Evolutionary conservation across 805 yeast genomes (phyloP).

Genomic region (Clavispora vitiphila): DNA sequence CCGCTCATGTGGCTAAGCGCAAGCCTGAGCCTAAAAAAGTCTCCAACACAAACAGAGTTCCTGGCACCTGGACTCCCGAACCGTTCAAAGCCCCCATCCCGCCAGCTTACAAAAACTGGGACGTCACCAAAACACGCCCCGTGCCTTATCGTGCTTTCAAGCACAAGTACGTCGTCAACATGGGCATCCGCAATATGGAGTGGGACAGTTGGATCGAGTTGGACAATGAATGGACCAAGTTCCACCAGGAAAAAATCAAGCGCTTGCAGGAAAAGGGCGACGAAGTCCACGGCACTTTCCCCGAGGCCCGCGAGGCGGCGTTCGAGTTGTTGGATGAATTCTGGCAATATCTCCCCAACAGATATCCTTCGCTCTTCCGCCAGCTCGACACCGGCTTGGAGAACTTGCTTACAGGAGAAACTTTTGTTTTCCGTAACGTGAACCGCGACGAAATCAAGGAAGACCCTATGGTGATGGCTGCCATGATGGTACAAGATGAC

Average conservation of each 20-base stretch:
- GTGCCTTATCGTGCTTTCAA: slow-evolving; percentile 65
- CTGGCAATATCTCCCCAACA: slow-evolving; percentile 45
- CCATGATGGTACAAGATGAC: slow-evolving; percentile 60
- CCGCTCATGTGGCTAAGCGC: slow-evolving; percentile 4
- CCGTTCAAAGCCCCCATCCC: slow-evolving; percentile 47
- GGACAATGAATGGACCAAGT: slow-evolving; percentile 60
- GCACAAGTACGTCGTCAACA: slow-evolving; percentile 58
- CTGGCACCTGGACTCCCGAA: slow-evolving; percentile 54
- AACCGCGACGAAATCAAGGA: slow-evolving; percentile 16
- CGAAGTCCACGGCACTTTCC: slow-evolving; percentile 47
- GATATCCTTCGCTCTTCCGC: slow-evolving; percentile 54
- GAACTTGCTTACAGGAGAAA: slow-evolving; percentile 52
- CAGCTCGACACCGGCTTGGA: slow-evolving; percentile 43
- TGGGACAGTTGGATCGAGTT: slow-evolving; percentile 62
- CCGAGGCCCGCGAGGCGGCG: slow-evolving; percentile 49
- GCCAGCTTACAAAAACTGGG: slow-evolving; percentile 44
- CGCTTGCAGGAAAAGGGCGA: slow-evolving; percentile 44
- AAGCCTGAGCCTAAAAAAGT: not conserved
- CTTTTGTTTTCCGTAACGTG: slow-evolving; percentile 26
- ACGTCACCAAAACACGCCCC: slow-evolving; percentile 45
- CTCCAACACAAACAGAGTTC: slow-evolving; percentile 40
- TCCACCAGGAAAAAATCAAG: slow-evolving; percentile 46
- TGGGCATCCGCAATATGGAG: slow-evolving; percentile 66
- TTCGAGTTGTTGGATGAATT: slow-evolving; percentile 53
- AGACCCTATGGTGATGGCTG: slow-evolving; percentile 58